These are phyloP conservation scores for Neurospora tetrasperma DNA, from an alignment of 495 filamentous ascomycete species.

Conservation along the genomic window DNA sequence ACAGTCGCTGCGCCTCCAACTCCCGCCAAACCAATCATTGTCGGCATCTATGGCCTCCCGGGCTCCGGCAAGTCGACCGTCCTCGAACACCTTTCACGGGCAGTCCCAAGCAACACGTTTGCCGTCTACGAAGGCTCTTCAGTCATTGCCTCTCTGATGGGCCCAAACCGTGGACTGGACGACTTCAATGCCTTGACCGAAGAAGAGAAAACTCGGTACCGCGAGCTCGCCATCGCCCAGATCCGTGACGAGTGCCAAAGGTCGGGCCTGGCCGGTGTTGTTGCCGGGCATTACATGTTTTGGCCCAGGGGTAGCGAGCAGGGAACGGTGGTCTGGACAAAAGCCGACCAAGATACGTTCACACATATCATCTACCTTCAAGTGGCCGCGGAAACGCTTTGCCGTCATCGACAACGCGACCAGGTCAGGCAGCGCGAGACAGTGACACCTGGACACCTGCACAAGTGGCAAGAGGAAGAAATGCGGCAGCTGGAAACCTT, in stretches of 20 bases:
- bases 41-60: conserved; percentile 53
- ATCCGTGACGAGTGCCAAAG: conserved; percentile 32
- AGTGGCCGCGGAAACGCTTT: conserved; percentile 25
- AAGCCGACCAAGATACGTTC: conserved; percentile 38
- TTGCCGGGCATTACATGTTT: conserved; percentile 54
- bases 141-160: conserved; percentile 36
- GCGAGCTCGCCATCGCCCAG: conserved; percentile 39
- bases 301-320: conserved; percentile 36
- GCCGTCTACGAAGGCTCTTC: conserved; percentile 45
- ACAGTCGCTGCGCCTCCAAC: background rate
- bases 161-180: conserved; percentile 31
- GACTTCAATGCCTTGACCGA: conserved; percentile 38
- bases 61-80: conserved; percentile 51
- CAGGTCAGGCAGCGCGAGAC: conserved; percentile 24
- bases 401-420: conserved; percentile 31
- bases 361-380: conserved; percentile 56
- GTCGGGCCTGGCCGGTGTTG: conserved; percentile 34
- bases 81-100: conserved; percentile 31
- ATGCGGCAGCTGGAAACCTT: conserved; percentile 35
- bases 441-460: conserved; percentile 32
- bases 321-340: conserved; percentile 30
- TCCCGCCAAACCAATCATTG: conserved; percentile 27
- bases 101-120: conserved; percentile 32
- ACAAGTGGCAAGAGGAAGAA: conserved; percentile 45
- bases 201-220: conserved; percentile 29